Evolutionary conservation across 306 rosid species (phyloP), one percentile per base, ranked within the genome.

Genomic region (Datisca glomerata): DNA sequence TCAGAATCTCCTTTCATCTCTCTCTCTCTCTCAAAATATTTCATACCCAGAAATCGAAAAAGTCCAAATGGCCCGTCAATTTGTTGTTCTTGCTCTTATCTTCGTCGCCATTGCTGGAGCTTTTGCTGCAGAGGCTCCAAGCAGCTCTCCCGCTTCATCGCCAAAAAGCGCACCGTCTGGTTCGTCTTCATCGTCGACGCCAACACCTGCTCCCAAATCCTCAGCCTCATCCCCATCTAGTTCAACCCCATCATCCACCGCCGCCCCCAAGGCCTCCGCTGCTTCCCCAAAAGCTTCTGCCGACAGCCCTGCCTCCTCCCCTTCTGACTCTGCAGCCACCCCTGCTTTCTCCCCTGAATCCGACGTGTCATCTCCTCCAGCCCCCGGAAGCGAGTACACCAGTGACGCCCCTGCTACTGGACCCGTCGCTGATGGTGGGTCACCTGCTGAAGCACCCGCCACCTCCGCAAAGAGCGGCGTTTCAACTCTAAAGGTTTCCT

Each of bases 341-440:
- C 32, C 59, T 1, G 25, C 68, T 6, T 6, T 13, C 6, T 32
- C 71, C 1, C 65, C 64, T 7, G 41, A 49, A 1, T 16, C 31
- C 9, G 64, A 43, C 0, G 57, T 41, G 49, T 64, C 85, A 7
- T 37, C 87, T 16, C 76, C 95, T 17, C 85, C 94, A 0, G 63
- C 86, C 29, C 86, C 63, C 0, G 65, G 35, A 1, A 61, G 69
- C 52, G 67, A 61, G 7, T 28, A 35, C 52, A 14, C 43, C 12
- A 59, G 40, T 17, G 70, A 25, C 8, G 42, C 43, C 4, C 34
- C 64, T 0, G 63, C 78, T 2, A 54, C 11, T 12, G 22, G 20
- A 17, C 19, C 31, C 2, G 24, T 14, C 1, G 12, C 39, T 14
- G 24, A 29, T 9, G 27, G 3, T 10, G 18, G 28, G n/a, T 13